Percentiles rank a stretch among this genome's conserved stretches.
Conservation (phyloP, 805 yeast species). For the Blastobotrys attinorum region DNA sequence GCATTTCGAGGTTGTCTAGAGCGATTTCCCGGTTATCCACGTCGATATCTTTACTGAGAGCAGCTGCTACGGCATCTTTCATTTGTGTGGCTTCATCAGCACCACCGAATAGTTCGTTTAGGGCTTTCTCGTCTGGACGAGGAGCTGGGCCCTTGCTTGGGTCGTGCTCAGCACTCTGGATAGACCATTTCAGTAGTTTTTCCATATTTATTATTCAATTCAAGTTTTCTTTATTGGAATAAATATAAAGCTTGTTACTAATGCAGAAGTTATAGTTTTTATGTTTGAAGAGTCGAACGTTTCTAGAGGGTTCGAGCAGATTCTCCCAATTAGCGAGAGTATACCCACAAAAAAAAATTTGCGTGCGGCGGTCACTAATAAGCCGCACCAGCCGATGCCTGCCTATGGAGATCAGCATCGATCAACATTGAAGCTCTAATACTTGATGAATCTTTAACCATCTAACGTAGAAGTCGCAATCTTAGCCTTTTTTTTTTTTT, state of each 20-base stretch:
- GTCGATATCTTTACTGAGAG: constrained; percentile 48
- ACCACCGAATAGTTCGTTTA: constrained; percentile 70
- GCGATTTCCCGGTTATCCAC: constrained; percentile 64
- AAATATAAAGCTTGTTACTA: too few relatives aligned
- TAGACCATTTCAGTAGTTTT: constrained; percentile 85
- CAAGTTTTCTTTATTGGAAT: not conserved
- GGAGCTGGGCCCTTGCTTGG: constrained; percentile 27
- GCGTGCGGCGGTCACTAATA: too few relatives aligned
- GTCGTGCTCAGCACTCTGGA: constrained; percentile 67
- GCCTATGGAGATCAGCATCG: too few relatives aligned
- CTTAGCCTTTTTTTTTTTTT: too few relatives aligned
- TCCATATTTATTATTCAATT: constrained; percentile 48
- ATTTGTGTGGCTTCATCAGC: constrained; percentile 86
- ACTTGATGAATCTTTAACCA: too few relatives aligned
- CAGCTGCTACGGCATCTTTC: constrained; percentile 64
- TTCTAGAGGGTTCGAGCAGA: not conserved
- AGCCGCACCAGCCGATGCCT: too few relatives aligned
- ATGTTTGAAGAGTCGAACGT: not conserved
- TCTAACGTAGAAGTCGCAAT: too few relatives aligned
- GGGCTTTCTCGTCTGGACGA: constrained; percentile 70
- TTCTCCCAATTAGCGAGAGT: too few relatives aligned
- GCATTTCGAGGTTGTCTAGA: constrained; percentile 86
- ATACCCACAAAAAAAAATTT: too few relatives aligned
- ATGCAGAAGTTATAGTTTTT: too few relatives aligned
- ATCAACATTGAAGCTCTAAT: too few relatives aligned